Base-by-base conservation (phyloP, 805 yeast genomes). In the Geotrichum ghanense region DNA sequence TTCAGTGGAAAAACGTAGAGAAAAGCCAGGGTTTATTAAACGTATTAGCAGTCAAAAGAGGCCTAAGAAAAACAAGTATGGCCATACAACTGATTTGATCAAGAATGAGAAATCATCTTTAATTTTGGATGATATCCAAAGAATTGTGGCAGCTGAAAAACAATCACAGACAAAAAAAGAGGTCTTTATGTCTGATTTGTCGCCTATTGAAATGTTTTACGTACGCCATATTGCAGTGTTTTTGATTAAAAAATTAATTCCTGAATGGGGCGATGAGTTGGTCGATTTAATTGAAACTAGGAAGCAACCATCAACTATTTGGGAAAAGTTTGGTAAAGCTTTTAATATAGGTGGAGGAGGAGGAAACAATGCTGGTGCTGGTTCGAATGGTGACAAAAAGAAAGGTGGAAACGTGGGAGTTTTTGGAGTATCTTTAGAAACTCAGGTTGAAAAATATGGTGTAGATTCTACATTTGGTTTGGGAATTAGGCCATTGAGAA, bases 111-210 rank as follows among this genome's bases (percentile, higher is more conserved):
- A 83, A 54, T 31, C 37, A 12, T 81, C 90, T 0, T 73, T 92
- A 45, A 90, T 97, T 0, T 73, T 92, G 55, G 97, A 92, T 63
- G 99, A 92, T 64, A 92, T 92, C 56, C 95, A 97, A 6, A 73
- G 97, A 53, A 90, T 92, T 59, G 97, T 92, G 3, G 95, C 97
- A 1, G 90, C 95, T 9, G 97, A 92, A 57, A 96, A 90, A 63
- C 21, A 14, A n/a, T 42, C 41, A 7, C 22, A 42, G 16, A 39
- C 41, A 20, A 39, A 39, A 17, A 22, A 39, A 24, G 14, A 37
- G 16, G 47, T 50, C 43, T 60, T 46, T 52, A 57, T 58, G 48
- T 66, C 63, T 5, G 65, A 60, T 42, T 60, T 87, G 37, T 63
- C 71, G 4, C 69, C 71, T 41, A 66, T 65, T 12, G 88, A 85